Percentiles rank a stretch among this genome's conserved stretches.
phyloP scores from a whole-genome alignment of 2,329 filamentous ascomycete genomes.

The Talaromyces sp. region DNA sequence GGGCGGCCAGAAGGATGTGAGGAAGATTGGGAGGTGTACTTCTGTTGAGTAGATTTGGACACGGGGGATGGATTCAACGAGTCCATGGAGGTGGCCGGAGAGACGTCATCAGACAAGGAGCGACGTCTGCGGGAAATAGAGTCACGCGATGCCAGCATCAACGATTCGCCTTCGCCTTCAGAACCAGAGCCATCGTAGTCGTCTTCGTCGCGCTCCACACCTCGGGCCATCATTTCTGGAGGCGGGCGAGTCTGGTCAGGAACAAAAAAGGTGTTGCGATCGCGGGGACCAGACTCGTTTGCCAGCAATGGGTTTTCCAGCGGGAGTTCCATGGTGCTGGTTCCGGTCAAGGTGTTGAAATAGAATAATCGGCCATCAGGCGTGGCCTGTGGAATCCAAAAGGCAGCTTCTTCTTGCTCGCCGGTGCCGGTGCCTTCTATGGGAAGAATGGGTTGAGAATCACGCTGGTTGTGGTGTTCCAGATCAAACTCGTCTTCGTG shows the following conservation, averaged over 20 bases:
- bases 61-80: conserved; percentile 71
- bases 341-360: conserved; percentile 95
- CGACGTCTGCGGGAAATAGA: conserved; percentile 64
- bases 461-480: conserved; percentile 55
- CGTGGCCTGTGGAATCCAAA: conserved; percentile 98
- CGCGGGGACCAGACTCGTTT: conserved; percentile 78
- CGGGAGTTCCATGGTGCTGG: conserved; percentile 90
- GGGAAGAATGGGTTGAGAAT: conserved; percentile 57
- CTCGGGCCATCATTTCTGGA: conserved; percentile 83
- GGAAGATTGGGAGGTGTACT: conserved; percentile 26
- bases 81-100: conserved; percentile 85
- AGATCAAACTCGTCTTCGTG: conserved; percentile 66
- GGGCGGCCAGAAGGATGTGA: conserved; percentile 44
- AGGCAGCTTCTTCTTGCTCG: conserved; percentile 83
- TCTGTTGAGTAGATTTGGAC: conserved; percentile 50
- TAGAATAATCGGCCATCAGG: conserved; percentile 91
- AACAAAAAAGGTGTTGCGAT: conserved; percentile 81
- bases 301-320: conserved; percentile 80
- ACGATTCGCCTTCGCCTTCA: conserved; percentile 73
- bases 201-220: conserved; percentile 77
- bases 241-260: conserved; percentile 88
- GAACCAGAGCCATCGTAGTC: conserved; percentile 90
- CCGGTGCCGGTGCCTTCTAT: conserved; percentile 62
- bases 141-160: conserved; percentile 64
- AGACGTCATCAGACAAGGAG: conserved; percentile 67